phyloP scores from a whole-genome alignment of 305 asterid genomes.

The Monarda citriodora region DNA sequence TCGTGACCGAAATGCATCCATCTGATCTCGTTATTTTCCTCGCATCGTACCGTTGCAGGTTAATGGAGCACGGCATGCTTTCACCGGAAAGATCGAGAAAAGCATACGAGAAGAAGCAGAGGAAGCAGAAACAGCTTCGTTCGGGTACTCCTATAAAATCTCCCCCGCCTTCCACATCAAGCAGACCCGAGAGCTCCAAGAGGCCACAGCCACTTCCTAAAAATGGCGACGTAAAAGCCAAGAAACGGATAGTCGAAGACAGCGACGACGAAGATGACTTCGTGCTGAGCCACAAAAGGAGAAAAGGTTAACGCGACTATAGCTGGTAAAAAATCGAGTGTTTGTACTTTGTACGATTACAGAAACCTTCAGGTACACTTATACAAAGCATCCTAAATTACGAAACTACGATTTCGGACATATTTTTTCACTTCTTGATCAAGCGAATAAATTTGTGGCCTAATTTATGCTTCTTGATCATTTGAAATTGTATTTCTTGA shows the following conservation, averaged over 20 bases:
- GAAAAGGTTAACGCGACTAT: constrained; percentile 39
- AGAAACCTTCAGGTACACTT: constrained; percentile 4
- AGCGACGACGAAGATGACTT: constrained; percentile 59
- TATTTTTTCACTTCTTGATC: constrained; percentile 19
- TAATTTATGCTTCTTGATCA: constrained; percentile 15
- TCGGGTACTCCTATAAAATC: constrained; percentile 70
- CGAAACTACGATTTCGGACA: constrained; percentile 1
- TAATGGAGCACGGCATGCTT: constrained; percentile 93
- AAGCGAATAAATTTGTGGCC: constrained; percentile 21
- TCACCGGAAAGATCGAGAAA: constrained; percentile 70
- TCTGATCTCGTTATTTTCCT: not conserved
- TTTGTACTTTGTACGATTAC: constrained; percentile 14
- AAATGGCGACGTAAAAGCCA: constrained; percentile 61
- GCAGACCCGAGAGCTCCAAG: constrained; percentile 60
- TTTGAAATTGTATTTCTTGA: constrained; percentile 12
- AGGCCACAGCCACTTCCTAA: constrained; percentile 46
- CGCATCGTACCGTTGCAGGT: constrained; percentile 35
- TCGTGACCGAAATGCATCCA: no score
- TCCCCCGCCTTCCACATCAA: constrained; percentile 42
- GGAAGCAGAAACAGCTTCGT: constrained; percentile 76
- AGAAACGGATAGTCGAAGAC: constrained; percentile 43
- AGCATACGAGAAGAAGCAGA: constrained; percentile 79
- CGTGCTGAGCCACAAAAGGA: constrained; percentile 63
- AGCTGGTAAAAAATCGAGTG: constrained; percentile 5
- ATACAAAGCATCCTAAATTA: constrained; percentile 6